These are phyloP conservation scores for Phytophthora macrochlamydospora DNA, from an alignment of 352 stramenopile genomes.

Conservation along the genomic window DNA sequence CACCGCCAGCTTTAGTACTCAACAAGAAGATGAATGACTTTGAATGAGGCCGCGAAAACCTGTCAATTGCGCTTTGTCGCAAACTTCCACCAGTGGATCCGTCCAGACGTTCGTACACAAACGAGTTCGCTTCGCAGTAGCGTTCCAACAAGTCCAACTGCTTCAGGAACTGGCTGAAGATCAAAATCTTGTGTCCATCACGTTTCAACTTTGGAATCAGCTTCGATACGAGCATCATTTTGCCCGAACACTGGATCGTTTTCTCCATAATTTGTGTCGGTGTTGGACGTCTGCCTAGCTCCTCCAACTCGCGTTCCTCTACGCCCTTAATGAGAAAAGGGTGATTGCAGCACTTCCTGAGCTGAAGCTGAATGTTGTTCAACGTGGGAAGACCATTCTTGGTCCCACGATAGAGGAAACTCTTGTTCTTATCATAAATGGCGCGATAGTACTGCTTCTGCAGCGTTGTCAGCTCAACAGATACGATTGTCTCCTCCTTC, in stretches of 20 bases:
- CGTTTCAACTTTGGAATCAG: conserved; percentile 90
- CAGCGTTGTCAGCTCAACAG: conserved; percentile 96
- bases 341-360: conserved; percentile 99
- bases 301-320: conserved; percentile 82
- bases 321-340: conserved; percentile 98
- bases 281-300: conserved; percentile 63
- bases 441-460: conserved; percentile 99
- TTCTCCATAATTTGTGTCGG: conserved; percentile 76
- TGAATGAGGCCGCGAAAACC: conserved; percentile 94
- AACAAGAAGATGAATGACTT: conserved; percentile 99
- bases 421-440: conserved; percentile 99
- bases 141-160: conserved; percentile 94
- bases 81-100: conserved; percentile 89
- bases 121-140: conserved; percentile 91
- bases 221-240: conserved; percentile 92
- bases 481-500: conserved; percentile 97
- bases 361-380: conserved; percentile 99
- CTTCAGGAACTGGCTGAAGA: conserved; percentile 96
- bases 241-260: conserved; percentile 84
- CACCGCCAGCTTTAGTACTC: conserved; percentile 97
- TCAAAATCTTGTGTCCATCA: conserved; percentile 94
- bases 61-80: conserved; percentile 95
- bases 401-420: conserved; percentile 92
- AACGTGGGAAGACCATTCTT: conserved; percentile 90
- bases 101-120: conserved; percentile 91